Percentiles rank a stretch among this genome's conserved stretches.
phyloP scores from a whole-genome alignment of 148 eudicot species.

The Vaccinium darrowii region DNA sequence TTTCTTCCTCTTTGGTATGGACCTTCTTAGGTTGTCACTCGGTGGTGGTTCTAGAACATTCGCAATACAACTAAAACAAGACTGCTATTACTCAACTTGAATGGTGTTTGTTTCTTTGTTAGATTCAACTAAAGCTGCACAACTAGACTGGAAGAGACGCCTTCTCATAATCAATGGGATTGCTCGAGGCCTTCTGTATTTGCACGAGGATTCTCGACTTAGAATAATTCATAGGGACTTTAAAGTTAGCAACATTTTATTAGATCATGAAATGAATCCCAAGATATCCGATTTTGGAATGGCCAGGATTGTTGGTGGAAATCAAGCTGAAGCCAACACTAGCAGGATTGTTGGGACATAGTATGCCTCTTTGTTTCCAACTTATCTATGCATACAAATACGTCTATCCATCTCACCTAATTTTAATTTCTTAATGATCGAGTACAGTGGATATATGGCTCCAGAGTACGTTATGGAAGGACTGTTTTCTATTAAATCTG shows the following conservation, averaged over 20 bases:
- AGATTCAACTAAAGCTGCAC: slow-evolving; percentile 12
- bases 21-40: too few relatives aligned
- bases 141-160: slow-evolving; percentile 18
- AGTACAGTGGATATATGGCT: slow-evolving; percentile 16
- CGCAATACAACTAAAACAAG: too few relatives aligned
- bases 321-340: slow-evolving; percentile 18
- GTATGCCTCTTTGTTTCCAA: background rate
- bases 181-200: slow-evolving; percentile 5
- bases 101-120: background rate
- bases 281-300: slow-evolving; percentile 9
- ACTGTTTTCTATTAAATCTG: slow-evolving; percentile 11
- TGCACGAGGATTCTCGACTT: slow-evolving; percentile 23
- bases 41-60: too few relatives aligned
- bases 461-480: slow-evolving; percentile 15
- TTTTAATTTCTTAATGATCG: background rate
- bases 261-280: background rate
- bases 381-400: background rate
- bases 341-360: slow-evolving; percentile 15
- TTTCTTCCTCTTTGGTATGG: background rate
- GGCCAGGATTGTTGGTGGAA: slow-evolving; percentile 12
- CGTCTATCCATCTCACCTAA: too few relatives aligned
- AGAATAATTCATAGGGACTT: slow-evolving; percentile 15
- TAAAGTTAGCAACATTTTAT: background rate
- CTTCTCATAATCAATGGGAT: slow-evolving; percentile 10
- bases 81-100: background rate